Evolutionary conservation across 176 grass and related monocot genomes (phyloP), one percentile per base, ranked within the genome.

Genomic region (Zea mays): DNA sequence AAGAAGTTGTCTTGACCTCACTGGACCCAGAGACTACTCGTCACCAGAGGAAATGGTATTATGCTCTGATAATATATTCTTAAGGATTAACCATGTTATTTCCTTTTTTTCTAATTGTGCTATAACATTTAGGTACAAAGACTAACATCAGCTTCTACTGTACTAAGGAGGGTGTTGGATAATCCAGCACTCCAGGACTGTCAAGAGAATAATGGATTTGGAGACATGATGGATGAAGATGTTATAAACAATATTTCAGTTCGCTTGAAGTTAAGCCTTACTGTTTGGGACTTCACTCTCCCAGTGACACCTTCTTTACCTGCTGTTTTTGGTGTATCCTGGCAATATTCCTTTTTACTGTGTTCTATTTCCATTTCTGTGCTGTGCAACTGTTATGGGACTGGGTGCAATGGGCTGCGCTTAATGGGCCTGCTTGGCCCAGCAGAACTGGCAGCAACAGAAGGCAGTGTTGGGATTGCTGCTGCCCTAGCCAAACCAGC

Each of bases 281-380:
- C 92, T 70, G 92, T 98, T 85, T 98, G 96, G 96, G 87, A 98
- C 86, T 98, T 98, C 75, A 90, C 96, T 83, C 92, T 98, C 60
- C 92, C 92, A 71, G 60, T 90, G 81, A 94, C 96, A 67, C 92
- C 96, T 72, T 98, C 92, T 37, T 85, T 98, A 82, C 96, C 96
- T 84, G 96, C 96, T 88, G 89, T 98, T 78, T 92, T 98, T 92
- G 96, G 96, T 71, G 96, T 98, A 98, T 98, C 96, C 91, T 94
- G 52, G 50, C 45, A 71, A 62, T 68, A 51, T 77, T 69, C 64
- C 67, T 13, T 73, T 86, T 63, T 84, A 61, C 3, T 85, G 62
- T 71, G 44, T 73, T 34, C 20, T 12, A 17, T 87, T 59, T 46
- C n/a, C 70, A 61, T 79, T 39, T 39, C 16, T 80, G 8, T 79